These are phyloP conservation scores for Tetrastigma voinierianum DNA, from an alignment of 164 flowering plant species.

Conservation along the genomic window DNA sequence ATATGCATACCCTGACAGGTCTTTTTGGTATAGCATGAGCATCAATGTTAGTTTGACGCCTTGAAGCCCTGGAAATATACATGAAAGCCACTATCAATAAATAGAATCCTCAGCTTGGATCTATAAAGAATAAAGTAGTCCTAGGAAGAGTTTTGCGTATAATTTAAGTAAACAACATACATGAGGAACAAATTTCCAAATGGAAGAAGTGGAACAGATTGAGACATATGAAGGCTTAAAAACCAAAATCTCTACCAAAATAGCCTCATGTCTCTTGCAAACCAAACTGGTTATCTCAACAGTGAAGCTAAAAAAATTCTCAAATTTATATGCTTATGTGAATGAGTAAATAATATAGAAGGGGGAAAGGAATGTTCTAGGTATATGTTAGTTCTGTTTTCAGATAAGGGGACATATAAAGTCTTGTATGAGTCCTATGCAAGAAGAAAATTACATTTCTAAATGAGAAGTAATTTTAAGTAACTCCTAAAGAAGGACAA, in stretches of 20 bases:
- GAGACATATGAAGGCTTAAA: neutral
- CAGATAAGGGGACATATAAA: too few species aligned
- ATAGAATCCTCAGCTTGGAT: neutral
- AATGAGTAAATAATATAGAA: too few species aligned
- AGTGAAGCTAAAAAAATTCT: too few species aligned
- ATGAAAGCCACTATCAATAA: neutral
- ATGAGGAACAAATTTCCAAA: neutral
- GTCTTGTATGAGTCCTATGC: too few species aligned
- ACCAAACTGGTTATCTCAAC: neutral
- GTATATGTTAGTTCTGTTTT: too few species aligned
- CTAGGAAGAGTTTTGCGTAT: neutral
- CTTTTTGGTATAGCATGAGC: conserved; percentile 29
- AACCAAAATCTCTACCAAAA: neutral
- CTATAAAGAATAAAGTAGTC: neutral
- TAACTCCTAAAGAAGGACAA: too few species aligned
- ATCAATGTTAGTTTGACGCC: conserved; percentile 26
- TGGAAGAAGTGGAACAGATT: neutral
- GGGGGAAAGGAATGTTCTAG: too few species aligned
- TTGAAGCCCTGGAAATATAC: conserved; percentile 32
- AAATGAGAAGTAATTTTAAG: too few species aligned
- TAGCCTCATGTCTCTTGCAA: neutral
- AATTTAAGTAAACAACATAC: neutral
- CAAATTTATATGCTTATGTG: too few species aligned
- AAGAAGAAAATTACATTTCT: too few species aligned
- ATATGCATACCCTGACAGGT: conserved; percentile 40